Percentiles rank a stretch among this genome's conserved stretches.
Evolutionary conservation across 176 grass and related monocot species (phyloP).

Genomic region (Oryza coarctata): DNA sequence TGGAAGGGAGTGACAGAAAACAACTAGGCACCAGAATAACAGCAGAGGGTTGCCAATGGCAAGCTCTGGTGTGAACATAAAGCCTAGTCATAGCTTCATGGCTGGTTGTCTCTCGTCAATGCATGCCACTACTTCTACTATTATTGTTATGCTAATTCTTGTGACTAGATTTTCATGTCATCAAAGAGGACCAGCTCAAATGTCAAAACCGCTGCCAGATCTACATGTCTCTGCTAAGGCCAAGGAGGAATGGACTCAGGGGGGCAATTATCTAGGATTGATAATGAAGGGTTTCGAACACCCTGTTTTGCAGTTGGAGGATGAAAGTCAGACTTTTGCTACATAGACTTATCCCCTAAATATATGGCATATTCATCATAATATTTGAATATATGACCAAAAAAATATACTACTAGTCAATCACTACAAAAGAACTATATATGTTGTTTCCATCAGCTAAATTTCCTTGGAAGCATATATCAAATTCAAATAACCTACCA

Average conservation of each 20-base stretch:
- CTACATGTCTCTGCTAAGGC: neutral
- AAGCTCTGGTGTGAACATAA: neutral
- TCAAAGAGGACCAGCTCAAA: neutral
- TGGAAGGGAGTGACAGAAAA: neutral
- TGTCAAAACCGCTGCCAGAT: neutral
- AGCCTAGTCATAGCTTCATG: neutral
- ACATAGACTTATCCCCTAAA: neutral
- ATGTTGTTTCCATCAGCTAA: slow-evolving; percentile 8
- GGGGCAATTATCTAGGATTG: no score
- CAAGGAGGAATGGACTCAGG: neutral
- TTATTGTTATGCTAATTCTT: neutral
- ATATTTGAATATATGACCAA: neutral
- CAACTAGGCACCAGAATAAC: neutral
- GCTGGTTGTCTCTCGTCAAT: neutral
- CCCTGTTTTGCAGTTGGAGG: no score
- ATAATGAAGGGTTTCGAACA: no score
- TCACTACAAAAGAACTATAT: slow-evolving; percentile 8
- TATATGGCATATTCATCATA: no score
- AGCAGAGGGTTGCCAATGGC: neutral
- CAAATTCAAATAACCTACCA: slow-evolving; percentile 3
- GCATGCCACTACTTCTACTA: neutral
- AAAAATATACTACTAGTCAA: neutral
- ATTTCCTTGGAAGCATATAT: neutral
- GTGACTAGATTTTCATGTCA: neutral
- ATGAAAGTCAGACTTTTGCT: neutral